phyloP scores from a whole-genome alignment of 2,329 filamentous ascomycete species.

The Phoma sp. region DNA sequence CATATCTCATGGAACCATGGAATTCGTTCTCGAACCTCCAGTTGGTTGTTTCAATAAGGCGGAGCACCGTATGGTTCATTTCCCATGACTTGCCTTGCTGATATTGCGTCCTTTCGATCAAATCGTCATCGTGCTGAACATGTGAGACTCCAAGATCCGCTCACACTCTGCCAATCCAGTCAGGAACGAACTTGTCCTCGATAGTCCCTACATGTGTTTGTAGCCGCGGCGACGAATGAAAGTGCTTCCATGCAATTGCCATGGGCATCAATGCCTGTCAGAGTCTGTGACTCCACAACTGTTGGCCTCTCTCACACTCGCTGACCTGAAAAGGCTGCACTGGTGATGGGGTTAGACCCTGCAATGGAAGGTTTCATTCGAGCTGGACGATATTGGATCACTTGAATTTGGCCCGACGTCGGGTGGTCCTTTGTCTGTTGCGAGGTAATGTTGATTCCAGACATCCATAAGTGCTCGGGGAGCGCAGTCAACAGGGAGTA shows the following conservation, averaged over 20 bases:
- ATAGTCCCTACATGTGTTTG: slow-evolving; percentile 25
- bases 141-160: not conserved
- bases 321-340: slow-evolving; percentile 32
- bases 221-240: slow-evolving; percentile 20
- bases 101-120: not conserved
- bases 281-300: slow-evolving; percentile 29
- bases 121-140: not conserved
- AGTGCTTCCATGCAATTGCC: slow-evolving; percentile 33
- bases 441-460: not conserved
- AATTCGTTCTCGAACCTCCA: not conserved
- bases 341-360: slow-evolving; percentile 34
- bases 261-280: slow-evolving; percentile 35
- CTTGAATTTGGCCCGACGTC: not conserved
- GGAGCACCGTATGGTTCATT: too few species aligned
- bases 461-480: not conserved
- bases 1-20: too few species aligned
- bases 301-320: slow-evolving; percentile 36
- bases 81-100: too few species aligned
- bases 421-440: not conserved
- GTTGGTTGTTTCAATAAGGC: too few species aligned
- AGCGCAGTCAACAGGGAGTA: not conserved
- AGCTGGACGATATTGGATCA: slow-evolving; percentile 12
- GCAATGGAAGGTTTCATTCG: slow-evolving; percentile 23
- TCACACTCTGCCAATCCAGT: slow-evolving; percentile 5
- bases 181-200: slow-evolving; percentile 15